phyloP scores from a whole-genome alignment of 352 stramenopile genomes.

The Phytopythium delawarense region DNA sequence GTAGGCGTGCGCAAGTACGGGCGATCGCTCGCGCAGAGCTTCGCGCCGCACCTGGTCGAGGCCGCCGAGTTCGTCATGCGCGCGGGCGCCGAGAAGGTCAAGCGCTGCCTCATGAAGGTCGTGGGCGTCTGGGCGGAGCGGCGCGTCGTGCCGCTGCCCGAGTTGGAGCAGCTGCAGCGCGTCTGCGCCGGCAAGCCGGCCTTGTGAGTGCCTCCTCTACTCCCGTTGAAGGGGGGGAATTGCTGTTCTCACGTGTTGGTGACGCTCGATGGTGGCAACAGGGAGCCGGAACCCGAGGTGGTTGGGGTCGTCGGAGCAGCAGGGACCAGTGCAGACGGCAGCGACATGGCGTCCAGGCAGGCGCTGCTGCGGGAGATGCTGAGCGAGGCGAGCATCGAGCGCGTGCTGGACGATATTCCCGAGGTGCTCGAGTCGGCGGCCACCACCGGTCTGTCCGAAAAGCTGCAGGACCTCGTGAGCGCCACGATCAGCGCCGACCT shows the following conservation, averaged over 20 bases:
- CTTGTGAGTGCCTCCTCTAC: slow-evolving; percentile 30
- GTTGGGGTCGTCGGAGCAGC: slow-evolving; percentile 1
- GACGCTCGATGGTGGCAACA: slow-evolving; percentile 9
- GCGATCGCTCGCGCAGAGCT: slow-evolving; percentile 56
- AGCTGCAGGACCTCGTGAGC: slow-evolving; percentile 72
- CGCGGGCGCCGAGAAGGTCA: slow-evolving; percentile 71
- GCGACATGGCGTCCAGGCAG: slow-evolving; percentile 21
- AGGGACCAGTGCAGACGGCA: slow-evolving; percentile 6
- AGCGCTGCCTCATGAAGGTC: slow-evolving; percentile 83
- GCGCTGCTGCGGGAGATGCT: slow-evolving; percentile 36
- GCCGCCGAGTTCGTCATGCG: slow-evolving; percentile 65
- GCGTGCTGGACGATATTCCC: slow-evolving; percentile 59
- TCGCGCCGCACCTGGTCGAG: slow-evolving; percentile 52
- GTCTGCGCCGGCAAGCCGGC: slow-evolving; percentile 65
- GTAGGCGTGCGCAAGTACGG: slow-evolving; percentile 79
- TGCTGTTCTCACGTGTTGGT: slow-evolving; percentile 1
- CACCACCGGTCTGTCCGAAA: slow-evolving; percentile 34
- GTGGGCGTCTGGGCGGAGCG: slow-evolving; percentile 85
- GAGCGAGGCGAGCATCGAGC: slow-evolving; percentile 33
- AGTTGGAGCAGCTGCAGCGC: slow-evolving; percentile 70
- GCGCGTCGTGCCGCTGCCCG: slow-evolving; percentile 38
- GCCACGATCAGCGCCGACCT: slow-evolving; percentile 81
- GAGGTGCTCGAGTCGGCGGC: slow-evolving; percentile 53
- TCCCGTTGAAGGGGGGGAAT: not conserved
- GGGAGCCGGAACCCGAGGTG: slow-evolving; percentile 21